phyloP scores from a whole-genome alignment of 1,284 basidiomycete species.

The Xerocomus nothofagi region DNA sequence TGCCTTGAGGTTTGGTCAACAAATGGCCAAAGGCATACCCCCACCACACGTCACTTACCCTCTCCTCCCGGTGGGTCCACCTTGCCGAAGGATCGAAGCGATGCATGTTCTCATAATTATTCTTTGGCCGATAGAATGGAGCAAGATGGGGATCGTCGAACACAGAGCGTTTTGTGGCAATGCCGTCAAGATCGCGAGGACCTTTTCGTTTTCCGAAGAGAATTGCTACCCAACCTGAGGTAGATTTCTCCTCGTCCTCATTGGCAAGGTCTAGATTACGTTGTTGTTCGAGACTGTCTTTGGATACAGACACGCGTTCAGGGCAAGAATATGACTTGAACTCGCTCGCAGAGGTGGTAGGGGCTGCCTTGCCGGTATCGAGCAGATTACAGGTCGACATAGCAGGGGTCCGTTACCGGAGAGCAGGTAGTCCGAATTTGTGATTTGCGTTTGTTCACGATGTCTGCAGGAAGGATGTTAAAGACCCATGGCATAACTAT shows the following conservation, averaged over 20 bases:
- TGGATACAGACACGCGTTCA: background rate
- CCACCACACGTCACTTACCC: slow-evolving; percentile 33
- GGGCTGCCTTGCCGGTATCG: background rate
- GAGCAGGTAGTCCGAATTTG: background rate
- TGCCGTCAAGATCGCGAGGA: background rate
- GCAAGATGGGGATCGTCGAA: slow-evolving; percentile 56
- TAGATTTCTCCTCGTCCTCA: slow-evolving; percentile 4
- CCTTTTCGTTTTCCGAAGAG: slow-evolving; percentile 3
- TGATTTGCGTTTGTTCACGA: background rate
- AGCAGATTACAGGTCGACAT: background rate
- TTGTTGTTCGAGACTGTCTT: background rate
- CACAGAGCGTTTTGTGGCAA: slow-evolving; percentile 45
- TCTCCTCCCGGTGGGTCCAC: slow-evolving; percentile 72
- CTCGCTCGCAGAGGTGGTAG: background rate
- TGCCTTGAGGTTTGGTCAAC: slow-evolving; percentile 7
- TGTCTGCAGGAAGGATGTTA: background rate
- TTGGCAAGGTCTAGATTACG: slow-evolving; percentile 2
- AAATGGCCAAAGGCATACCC: background rate
- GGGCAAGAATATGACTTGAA: background rate
- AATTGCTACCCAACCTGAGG: background rate
- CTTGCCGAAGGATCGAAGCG: slow-evolving; percentile 65
- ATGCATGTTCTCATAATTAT: slow-evolving; percentile 60
- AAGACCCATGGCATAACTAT: too few relatives aligned
- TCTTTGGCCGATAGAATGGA: slow-evolving; percentile 54
- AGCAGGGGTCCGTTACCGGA: background rate